Percentiles rank a stretch among this genome's conserved stretches.
phyloP scores from a whole-genome alignment of 306 rosid genomes.

The Rubus parviflorus region DNA sequence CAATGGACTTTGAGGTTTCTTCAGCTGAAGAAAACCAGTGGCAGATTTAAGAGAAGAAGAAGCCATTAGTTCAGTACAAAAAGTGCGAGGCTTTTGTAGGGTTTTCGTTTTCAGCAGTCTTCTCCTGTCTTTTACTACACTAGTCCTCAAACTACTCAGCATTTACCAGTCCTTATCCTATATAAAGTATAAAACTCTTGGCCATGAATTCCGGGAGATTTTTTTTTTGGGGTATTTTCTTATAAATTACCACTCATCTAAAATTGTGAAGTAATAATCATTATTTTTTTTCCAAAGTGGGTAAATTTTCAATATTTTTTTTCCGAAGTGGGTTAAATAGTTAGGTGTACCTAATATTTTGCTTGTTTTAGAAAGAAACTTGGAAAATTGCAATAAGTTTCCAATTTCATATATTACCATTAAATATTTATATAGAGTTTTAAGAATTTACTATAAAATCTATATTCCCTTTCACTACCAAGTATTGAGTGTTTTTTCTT shows the following conservation, averaged over 20 bases:
- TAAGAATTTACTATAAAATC: too few relatives aligned
- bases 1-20: conserved; percentile 34
- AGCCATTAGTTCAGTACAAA: conserved; percentile 36
- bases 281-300: neutral
- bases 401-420: neutral
- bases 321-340: neutral
- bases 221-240: neutral
- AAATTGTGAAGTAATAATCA: too few relatives aligned
- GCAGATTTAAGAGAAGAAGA: conserved; percentile 53
- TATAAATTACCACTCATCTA: neutral
- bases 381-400: neutral
- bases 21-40: conserved; percentile 47
- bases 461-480: too few relatives aligned
- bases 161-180: neutral
- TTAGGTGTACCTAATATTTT: neutral
- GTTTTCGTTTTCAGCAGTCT: neutral
- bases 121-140: neutral
- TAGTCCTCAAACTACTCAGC: neutral
- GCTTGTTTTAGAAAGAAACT: neutral
- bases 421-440: neutral
- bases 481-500: too few relatives aligned
- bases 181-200: neutral
- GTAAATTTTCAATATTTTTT: neutral
- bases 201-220: neutral
- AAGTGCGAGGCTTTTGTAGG: conserved; percentile 9